Evolutionary conservation across 495 filamentous ascomycete genomes (phyloP).

Genomic region (Penicillium subrubescens): DNA sequence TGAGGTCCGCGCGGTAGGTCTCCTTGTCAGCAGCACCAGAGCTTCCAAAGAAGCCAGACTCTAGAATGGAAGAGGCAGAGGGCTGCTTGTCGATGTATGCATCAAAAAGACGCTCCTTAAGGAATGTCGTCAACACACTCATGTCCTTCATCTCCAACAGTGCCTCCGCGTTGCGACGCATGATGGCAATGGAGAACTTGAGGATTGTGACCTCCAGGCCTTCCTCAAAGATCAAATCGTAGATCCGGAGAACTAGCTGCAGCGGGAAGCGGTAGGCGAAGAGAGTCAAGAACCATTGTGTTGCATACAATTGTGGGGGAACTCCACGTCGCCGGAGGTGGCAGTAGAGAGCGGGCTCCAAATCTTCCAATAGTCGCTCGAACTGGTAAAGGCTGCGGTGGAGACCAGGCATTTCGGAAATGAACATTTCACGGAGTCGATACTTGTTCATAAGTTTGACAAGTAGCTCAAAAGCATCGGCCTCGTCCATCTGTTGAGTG

Average conservation of each 20-base stretch:
- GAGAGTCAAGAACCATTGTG: slow-evolving; percentile 98
- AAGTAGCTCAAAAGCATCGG: slow-evolving; percentile 92
- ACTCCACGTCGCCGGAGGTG: slow-evolving; percentile 89
- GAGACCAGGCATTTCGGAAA: slow-evolving; percentile 93
- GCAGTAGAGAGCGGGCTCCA: slow-evolving; percentile 92
- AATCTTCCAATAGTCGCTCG: slow-evolving; percentile 89
- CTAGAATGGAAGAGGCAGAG: slow-evolving; percentile 81
- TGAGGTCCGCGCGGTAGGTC: slow-evolving; percentile 87
- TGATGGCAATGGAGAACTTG: slow-evolving; percentile 90
- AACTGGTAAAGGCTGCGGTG: slow-evolving; percentile 94
- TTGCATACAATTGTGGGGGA: slow-evolving; percentile 90
- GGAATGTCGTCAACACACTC: slow-evolving; percentile 77
- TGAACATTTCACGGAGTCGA: slow-evolving; percentile 87
- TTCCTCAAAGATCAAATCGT: slow-evolving; percentile 95
- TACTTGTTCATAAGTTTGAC: slow-evolving; percentile 97
- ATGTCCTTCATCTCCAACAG: slow-evolving; percentile 92
- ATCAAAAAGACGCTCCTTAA: slow-evolving; percentile 94
- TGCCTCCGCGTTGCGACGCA: slow-evolving; percentile 84
- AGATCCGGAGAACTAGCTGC: slow-evolving; percentile 93
- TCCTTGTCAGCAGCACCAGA: slow-evolving; percentile 90
- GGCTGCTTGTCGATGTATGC: slow-evolving; percentile 94
- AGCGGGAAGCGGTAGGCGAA: slow-evolving; percentile 98
- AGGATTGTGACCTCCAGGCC: slow-evolving; percentile 87
- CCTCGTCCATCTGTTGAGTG: slow-evolving; percentile 82
- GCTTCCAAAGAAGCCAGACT: slow-evolving; percentile 96